phyloP scores from a whole-genome alignment of 2,329 filamentous ascomycete species.

The Neurospora sp. region DNA sequence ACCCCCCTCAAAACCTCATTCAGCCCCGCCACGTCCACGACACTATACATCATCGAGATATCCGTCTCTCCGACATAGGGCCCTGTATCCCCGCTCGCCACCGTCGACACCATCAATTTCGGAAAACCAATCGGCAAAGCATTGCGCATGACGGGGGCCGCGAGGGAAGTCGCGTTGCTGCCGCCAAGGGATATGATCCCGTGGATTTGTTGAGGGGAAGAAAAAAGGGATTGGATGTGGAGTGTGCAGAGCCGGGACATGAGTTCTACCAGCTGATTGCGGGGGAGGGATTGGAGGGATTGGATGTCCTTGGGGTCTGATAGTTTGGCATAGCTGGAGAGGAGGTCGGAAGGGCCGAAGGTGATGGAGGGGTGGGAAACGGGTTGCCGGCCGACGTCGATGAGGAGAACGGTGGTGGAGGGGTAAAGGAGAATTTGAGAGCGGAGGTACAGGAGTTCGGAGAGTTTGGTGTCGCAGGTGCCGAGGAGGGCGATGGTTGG shows the following conservation, averaged over 20 bases:
- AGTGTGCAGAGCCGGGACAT: slow-evolving; percentile 40
- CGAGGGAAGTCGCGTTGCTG: slow-evolving; percentile 52
- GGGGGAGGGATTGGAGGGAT: slow-evolving; percentile 26
- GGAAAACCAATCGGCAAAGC: slow-evolving; percentile 56
- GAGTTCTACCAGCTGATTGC: slow-evolving; percentile 45
- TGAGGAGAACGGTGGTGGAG: slow-evolving; percentile 13
- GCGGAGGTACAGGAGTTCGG: slow-evolving; percentile 47
- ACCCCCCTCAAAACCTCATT: slow-evolving; percentile 50
- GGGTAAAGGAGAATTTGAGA: slow-evolving; percentile 28
- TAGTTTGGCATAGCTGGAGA: slow-evolving; percentile 21
- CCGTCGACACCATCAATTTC: slow-evolving; percentile 61
- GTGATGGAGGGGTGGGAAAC: slow-evolving; percentile 35
- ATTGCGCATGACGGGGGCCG: slow-evolving; percentile 49
- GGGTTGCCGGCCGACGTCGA: slow-evolving; percentile 38
- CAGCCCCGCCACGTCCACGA: slow-evolving; percentile 59
- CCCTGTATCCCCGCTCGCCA: slow-evolving; percentile 56
- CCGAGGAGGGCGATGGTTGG: slow-evolving; percentile 45
- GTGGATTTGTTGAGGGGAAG: slow-evolving; percentile 32
- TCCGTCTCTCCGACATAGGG: slow-evolving; percentile 59
- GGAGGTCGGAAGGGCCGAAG: slow-evolving; percentile 33
- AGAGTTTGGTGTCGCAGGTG: slow-evolving; percentile 55
- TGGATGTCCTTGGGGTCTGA: slow-evolving; percentile 20
- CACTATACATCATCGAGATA: slow-evolving; percentile 60
- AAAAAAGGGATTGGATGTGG: slow-evolving; percentile 30
- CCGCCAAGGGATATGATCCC: slow-evolving; percentile 53